These are phyloP conservation scores for Arabis hirsuta DNA, from an alignment of 345 rosid genomes.

Conservation along the genomic window DNA sequence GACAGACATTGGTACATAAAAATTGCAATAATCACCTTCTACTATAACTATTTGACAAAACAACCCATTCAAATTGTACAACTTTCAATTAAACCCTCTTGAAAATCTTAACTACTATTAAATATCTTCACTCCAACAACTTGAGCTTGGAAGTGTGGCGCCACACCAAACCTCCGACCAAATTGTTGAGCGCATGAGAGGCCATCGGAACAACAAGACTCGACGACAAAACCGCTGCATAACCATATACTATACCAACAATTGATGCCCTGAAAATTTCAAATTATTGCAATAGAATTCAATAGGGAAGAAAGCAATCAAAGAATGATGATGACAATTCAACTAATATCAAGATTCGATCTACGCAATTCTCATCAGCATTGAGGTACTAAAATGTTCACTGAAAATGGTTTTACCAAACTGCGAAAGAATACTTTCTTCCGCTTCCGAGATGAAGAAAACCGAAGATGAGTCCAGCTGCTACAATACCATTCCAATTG, in stretches of 20 bases:
- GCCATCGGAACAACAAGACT: slow-evolving; percentile 76
- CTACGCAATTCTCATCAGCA: neutral
- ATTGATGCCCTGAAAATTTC: slow-evolving; percentile 71
- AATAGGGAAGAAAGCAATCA: neutral
- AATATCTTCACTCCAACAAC: slow-evolving; percentile 30
- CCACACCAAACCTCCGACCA: slow-evolving; percentile 81
- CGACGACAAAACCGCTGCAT: slow-evolving; percentile 62
- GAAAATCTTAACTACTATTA: neutral
- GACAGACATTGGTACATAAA: neutral
- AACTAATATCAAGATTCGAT: slow-evolving; percentile 5
- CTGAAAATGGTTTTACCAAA: slow-evolving; percentile 57
- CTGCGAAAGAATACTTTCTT: slow-evolving; percentile 82
- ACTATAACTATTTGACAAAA: neutral
- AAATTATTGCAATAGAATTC: neutral
- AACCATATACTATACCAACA: slow-evolving; percentile 77
- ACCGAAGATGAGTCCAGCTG: slow-evolving; percentile 69
- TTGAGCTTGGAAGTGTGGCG: slow-evolving; percentile 52
- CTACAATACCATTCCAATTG: slow-evolving; percentile 63
- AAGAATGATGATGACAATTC: neutral
- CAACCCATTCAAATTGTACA: neutral
- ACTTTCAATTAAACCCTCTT: neutral
- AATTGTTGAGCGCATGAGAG: slow-evolving; percentile 77
- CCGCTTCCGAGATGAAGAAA: slow-evolving; percentile 80
- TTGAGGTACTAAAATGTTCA: slow-evolving; percentile 7
- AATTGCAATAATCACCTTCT: slow-evolving; percentile 2